These are phyloP conservation scores for Aspergillus conjunctus DNA, from an alignment of 495 filamentous ascomycete species.

Conservation along the genomic window DNA sequence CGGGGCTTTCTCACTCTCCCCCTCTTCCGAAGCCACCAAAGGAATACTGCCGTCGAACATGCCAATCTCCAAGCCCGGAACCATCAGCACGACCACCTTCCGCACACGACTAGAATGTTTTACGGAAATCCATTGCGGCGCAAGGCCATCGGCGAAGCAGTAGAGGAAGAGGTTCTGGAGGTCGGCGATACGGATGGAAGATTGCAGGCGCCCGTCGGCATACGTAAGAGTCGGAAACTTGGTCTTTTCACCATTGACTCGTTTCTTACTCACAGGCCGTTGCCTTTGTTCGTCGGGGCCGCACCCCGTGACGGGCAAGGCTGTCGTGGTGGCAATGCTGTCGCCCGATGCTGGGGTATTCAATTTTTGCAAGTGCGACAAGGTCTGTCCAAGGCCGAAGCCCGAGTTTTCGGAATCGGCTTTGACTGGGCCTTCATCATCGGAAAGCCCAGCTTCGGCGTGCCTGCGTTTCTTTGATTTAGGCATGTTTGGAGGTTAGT, in stretches of 20 bases:
- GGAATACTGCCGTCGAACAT: constrained; percentile 79
- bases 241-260: constrained; percentile 58
- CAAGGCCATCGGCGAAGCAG: constrained; percentile 78
- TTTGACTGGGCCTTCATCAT: constrained; percentile 31
- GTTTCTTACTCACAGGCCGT: constrained; percentile 38
- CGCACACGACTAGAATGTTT: constrained; percentile 72
- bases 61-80: constrained; percentile 83
- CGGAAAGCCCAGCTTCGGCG: constrained; percentile 25
- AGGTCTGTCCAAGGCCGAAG: constrained; percentile 38
- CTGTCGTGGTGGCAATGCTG: constrained; percentile 1
- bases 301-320: constrained; percentile 12
- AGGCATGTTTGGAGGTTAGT: constrained; percentile 30
- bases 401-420: constrained; percentile 12
- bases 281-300: constrained; percentile 27
- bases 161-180: constrained; percentile 85
- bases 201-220: constrained; percentile 67
- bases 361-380: constrained; percentile 33
- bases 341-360: constrained; percentile 18
- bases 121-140: constrained; percentile 86
- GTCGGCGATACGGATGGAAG: constrained; percentile 73
- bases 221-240: constrained; percentile 78
- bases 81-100: constrained; percentile 90
- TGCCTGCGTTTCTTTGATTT: constrained; percentile 42
- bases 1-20: constrained; percentile 20
- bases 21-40: constrained; percentile 42